Evolutionary conservation across 192 early-diverging fungal species (phyloP), one percentile per base, ranked within the genome.

Genomic region (Lobosporangium transversale): DNA sequence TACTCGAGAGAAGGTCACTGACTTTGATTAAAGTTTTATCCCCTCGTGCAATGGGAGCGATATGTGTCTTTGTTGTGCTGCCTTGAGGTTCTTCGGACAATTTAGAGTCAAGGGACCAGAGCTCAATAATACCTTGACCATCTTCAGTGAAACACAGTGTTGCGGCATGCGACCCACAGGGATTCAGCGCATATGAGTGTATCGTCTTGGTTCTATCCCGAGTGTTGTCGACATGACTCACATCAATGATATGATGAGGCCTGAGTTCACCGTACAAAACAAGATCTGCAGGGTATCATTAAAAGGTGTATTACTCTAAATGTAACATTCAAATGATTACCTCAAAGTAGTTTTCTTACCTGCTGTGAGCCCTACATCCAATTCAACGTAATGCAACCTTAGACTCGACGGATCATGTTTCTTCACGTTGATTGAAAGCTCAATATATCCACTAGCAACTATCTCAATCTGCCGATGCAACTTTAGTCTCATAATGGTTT

Each of bases 121-220:
- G 20, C 24, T 65, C 62, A 30, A 65, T 37, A 33, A 55, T 43
- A 23, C 52, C 53, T 5, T 29, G 40, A 21, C 53, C 62, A 24
- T n/a, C 30, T 3, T 47, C 52, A 23, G 7, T 6, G 21, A 65
- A 65, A 7, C 33, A 65, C 21, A 65, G 51, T n/a, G 62, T 65
- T 3, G 45, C 51, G 15, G 62, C 62, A 18, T 65, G 62, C 14
- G 62, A 51, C 2, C 53, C 53, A 2, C n/a, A 5, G 9, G 53
- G 15, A 2, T 30, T 36, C 12, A 55, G 17, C 6, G 32, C 35
- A 20, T 32, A 32, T 55, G 53, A 36, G 35, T 55, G 53, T 14
- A 55, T 18, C 2, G 10, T 6, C 3, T 36, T 10, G 29, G 4
- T 29, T 53, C 6, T 17, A 27, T 21, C 8, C 29, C 12, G 20